Conservation (phyloP, 164 flowering plant species). For the Aristolochia fimbriata region DNA sequence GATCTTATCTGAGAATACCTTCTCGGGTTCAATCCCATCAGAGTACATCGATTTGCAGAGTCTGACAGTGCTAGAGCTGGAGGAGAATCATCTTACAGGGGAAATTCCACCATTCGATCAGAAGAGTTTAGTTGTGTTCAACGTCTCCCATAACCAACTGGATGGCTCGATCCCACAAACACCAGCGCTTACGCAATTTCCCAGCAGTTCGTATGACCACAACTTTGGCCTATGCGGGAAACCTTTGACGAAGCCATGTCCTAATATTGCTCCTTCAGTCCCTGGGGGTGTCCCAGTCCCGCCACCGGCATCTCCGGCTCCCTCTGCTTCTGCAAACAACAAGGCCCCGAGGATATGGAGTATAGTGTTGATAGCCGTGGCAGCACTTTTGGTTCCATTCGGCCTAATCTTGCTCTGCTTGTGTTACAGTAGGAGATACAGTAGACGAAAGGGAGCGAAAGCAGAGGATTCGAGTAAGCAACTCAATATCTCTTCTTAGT, state of each 20-base stretch:
- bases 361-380: conserved; percentile 30
- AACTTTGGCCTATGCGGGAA: conserved; percentile 43
- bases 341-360: conserved; percentile 20
- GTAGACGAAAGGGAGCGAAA: conserved; percentile 4
- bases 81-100: conserved; percentile 7
- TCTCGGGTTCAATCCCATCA: conserved; percentile 10
- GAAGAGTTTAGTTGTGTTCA: conserved; percentile 2
- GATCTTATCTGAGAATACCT: conserved; percentile 5
- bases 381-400: conserved; percentile 24
- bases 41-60: conserved; percentile 3
- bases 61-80: conserved; percentile 7
- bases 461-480: conserved; percentile 15
- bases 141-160: conserved; percentile 12
- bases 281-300: conserved; percentile 2
- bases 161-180: conserved; percentile 10
- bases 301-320: conserved; percentile 10
- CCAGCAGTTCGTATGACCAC: conserved; percentile 26
- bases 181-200: conserved; percentile 27
- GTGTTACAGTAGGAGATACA: conserved; percentile 17
- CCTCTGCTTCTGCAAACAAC: not conserved
- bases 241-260: conserved; percentile 25
- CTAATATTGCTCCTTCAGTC: conserved; percentile 15
- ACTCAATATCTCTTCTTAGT: not conserved
- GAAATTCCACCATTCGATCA: conserved; percentile 13
- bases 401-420: conserved; percentile 18